Evolutionary conservation across 2,329 filamentous ascomycete species (phyloP).

Genomic region (Pyrenochaeta sp.): DNA sequence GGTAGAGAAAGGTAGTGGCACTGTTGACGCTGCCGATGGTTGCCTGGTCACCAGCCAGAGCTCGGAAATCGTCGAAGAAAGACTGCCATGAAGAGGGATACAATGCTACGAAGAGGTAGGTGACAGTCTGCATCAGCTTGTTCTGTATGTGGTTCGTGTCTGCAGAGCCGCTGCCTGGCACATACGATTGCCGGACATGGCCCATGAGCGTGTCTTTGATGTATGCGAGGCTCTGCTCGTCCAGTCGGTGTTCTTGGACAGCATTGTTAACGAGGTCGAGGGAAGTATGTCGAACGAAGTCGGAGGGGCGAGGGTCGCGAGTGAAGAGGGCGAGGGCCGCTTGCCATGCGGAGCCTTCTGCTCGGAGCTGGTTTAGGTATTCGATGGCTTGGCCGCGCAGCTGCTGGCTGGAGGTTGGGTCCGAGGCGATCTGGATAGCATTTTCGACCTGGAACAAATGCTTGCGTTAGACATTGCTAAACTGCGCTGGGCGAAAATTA

Average conservation of each 20-base stretch:
- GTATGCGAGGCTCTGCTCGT: constrained; percentile 73
- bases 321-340: constrained; percentile 87
- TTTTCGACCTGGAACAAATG: constrained; percentile 74
- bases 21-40: constrained; percentile 69
- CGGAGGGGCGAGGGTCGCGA: constrained; percentile 75
- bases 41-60: constrained; percentile 71
- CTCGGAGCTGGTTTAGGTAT: constrained; percentile 77
- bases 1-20: constrained; percentile 81
- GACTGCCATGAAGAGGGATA: constrained; percentile 87
- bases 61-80: constrained; percentile 90
- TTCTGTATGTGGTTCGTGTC: constrained; percentile 87
- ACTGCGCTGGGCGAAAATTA: not conserved
- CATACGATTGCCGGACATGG: constrained; percentile 81
- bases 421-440: constrained; percentile 93
- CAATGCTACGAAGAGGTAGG: constrained; percentile 86
- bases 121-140: constrained; percentile 95
- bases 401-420: constrained; percentile 73
- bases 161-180: constrained; percentile 62
- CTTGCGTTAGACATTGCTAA: not conserved
- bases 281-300: constrained; percentile 86
- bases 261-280: constrained; percentile 94
- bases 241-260: constrained; percentile 79
- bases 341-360: constrained; percentile 88
- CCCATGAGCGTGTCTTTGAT: constrained; percentile 82
- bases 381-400: constrained; percentile 86